phyloP scores from a whole-genome alignment of 495 filamentous ascomycete genomes.

The Aspergillus indologenus region DNA sequence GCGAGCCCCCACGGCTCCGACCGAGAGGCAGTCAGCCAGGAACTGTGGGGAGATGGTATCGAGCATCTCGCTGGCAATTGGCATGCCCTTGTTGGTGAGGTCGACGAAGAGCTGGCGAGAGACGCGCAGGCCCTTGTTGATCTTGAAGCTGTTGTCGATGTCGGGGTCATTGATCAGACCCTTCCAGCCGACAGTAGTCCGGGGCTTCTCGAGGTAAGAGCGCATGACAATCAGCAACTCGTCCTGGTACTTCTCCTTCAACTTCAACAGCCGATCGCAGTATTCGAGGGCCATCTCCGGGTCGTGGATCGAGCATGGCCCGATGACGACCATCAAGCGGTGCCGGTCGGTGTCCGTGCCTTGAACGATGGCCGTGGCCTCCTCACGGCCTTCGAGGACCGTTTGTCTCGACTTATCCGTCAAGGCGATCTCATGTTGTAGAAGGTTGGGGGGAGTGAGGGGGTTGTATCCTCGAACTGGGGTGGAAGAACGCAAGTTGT shows the following conservation, averaged over 20 bases:
- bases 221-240: conserved; percentile 97
- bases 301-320: conserved; percentile 97
- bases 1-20: conserved; percentile 90
- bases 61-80: conserved; percentile 97
- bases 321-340: conserved; percentile 86
- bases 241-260: conserved; percentile 86
- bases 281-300: conserved; percentile 90
- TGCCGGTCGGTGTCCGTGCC: conserved; percentile 66
- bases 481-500: conserved; percentile 13
- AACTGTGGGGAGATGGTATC: conserved; percentile 99
- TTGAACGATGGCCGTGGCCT: conserved; percentile 76
- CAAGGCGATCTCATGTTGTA: conserved; percentile 91
- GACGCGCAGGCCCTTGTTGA: conserved; percentile 91
- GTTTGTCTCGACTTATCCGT: conserved; percentile 73
- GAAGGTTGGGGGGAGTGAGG: conserved; percentile 85
- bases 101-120: conserved; percentile 93
- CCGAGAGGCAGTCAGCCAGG: conserved; percentile 86
- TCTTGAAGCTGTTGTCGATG: conserved; percentile 97
- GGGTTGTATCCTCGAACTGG: conserved; percentile 89
- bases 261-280: conserved; percentile 73
- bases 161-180: conserved; percentile 98
- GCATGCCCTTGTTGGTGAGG: conserved; percentile 92
- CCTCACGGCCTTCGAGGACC: conserved; percentile 75
- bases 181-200: conserved; percentile 99
- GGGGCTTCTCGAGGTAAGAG: conserved; percentile 96